A percentile compares a stretch with the other conserved stretches of the same genome.
These are phyloP conservation scores for Marasmius oreades DNA, from an alignment of 1,284 basidiomycete species.

Conservation along the genomic window DNA sequence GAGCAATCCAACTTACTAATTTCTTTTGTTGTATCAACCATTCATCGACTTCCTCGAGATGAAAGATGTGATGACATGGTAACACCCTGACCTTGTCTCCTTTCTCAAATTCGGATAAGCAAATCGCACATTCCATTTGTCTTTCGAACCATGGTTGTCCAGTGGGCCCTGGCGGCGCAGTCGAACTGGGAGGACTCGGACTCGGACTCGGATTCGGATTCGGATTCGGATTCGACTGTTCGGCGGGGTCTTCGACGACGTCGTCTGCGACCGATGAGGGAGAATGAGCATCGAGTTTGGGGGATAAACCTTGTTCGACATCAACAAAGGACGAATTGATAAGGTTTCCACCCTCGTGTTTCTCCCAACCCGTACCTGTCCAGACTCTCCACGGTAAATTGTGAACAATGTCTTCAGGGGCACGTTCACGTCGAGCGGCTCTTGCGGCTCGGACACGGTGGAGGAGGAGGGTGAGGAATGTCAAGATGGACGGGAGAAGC, in stretches of 20 bases:
- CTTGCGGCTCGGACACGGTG: conserved; percentile 76
- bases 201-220: too few relatives aligned
- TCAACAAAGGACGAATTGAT: conserved; percentile 27
- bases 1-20: conserved; percentile 57
- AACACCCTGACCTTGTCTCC: conserved; percentile 86
- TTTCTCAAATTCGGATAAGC: conserved; percentile 78
- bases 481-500: conserved; percentile 76
- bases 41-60: conserved; percentile 81
- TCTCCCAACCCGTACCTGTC: conserved; percentile 77
- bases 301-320: conserved; percentile 32
- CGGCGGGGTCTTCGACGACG: conserved; percentile 14
- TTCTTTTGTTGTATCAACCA: conserved; percentile 91
- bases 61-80: conserved; percentile 89
- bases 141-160: conserved; percentile 69
- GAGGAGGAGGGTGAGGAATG: conserved; percentile 76
- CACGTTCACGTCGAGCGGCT: conserved; percentile 75
- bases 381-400: conserved; percentile 77
- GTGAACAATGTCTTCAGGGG: conserved; percentile 74
- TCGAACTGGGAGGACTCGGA: conserved; percentile 41
- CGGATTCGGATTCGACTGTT: too few relatives aligned
- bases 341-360: conserved; percentile 49
- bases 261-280: neutral
- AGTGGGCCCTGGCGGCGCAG: conserved; percentile 24
- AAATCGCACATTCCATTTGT: conserved; percentile 86
- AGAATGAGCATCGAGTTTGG: conserved; percentile 6